A percentile compares a stretch with the other conserved stretches of the same genome.
phyloP scores from a whole-genome alignment of 23 red algal genomes.

The Agarophyton chilense region DNA sequence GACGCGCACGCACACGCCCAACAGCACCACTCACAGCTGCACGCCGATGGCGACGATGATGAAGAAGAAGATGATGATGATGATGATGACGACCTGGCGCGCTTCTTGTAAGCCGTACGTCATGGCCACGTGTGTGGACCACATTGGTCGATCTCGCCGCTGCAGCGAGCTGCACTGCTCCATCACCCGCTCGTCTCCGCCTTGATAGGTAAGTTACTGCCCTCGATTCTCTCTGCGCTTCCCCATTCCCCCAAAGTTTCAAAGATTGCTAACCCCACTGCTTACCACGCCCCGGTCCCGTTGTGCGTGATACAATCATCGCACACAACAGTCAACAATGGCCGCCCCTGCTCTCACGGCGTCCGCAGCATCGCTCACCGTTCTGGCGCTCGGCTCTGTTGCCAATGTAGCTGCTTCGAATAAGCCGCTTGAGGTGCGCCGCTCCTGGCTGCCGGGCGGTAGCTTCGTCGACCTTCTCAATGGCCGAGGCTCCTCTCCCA shows the following conservation, averaged over 20 bases:
- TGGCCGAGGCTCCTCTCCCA: not conserved
- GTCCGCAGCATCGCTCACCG: slow-evolving; percentile 40
- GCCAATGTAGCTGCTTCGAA: slow-evolving; percentile 50
- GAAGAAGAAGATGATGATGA: slow-evolving; percentile 36
- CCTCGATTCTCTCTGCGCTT: not conserved
- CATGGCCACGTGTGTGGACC: not conserved
- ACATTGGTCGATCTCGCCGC: slow-evolving; percentile 38
- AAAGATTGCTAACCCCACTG: too few species aligned
- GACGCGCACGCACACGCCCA: too few species aligned
- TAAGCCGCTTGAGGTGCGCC: slow-evolving; percentile 31
- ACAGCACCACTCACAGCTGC: not conserved
- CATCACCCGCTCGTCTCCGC: not conserved
- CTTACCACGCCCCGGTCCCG: too few species aligned
- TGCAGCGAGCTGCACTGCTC: slow-evolving; percentile 4
- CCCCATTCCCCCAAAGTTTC: not conserved
- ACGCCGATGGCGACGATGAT: slow-evolving; percentile 28
- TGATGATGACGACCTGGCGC: slow-evolving; percentile 57
- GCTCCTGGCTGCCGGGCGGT: slow-evolving; percentile 41
- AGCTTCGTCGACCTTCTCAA: slow-evolving; percentile 41
- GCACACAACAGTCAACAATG: not conserved
- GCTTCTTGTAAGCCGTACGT: slow-evolving; percentile 18
- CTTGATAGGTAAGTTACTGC: not conserved
- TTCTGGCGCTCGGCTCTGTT: slow-evolving; percentile 31
- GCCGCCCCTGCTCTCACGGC: slow-evolving; percentile 49
- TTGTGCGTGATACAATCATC: too few species aligned